Evolutionary conservation across 108 stramenopile species (phyloP).

Genomic region (Chaetoceros tenuissimus): DNA sequence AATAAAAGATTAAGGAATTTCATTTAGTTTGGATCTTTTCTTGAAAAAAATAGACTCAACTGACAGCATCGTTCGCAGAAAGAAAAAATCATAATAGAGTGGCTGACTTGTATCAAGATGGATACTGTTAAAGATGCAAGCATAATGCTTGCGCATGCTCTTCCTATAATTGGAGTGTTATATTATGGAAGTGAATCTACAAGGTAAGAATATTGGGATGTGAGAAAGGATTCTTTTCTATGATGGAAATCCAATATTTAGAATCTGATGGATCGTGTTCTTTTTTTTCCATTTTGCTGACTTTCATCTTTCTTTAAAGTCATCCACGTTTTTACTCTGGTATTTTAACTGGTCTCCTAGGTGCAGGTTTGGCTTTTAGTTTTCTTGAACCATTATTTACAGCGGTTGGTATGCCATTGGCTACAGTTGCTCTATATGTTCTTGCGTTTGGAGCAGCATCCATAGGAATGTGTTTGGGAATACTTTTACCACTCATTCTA

Average conservation of each 20-base stretch:
- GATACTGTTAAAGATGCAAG: no score
- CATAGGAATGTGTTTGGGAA: conserved; percentile 58
- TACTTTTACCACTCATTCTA: conserved; percentile 42
- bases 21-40: no score
- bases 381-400: conserved; percentile 46
- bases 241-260: no score
- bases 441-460: conserved; percentile 34
- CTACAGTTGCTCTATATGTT: conserved; percentile 42
- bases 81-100: no score
- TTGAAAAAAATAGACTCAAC: no score
- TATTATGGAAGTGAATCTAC: conserved; percentile 8
- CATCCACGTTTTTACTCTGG: conserved; percentile 43
- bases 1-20: no score
- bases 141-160: not conserved
- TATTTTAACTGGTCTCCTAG: conserved; percentile 23
- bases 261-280: no score
- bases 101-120: no score
- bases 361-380: conserved; percentile 28
- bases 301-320: conserved; percentile 5
- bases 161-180: not conserved
- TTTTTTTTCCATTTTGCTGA: not conserved
- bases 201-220: conserved; percentile 4
- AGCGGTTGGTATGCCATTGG: conserved; percentile 39
- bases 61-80: no score
- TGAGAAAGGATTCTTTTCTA: no score